Conservation (phyloP, 2,329 filamentous ascomycete genomes). For the Fusarium ambrosium region DNA sequence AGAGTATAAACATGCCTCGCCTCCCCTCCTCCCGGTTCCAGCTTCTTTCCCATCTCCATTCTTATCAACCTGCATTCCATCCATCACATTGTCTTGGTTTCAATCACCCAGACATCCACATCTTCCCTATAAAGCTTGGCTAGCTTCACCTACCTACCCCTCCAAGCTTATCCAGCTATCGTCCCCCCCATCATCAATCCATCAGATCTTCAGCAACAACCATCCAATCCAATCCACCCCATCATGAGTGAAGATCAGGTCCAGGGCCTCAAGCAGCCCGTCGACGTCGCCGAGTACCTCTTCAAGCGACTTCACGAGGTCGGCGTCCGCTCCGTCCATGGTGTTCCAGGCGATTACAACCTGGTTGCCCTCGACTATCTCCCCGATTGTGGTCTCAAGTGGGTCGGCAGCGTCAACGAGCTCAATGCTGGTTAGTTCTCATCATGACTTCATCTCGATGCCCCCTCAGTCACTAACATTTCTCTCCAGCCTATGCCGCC, state of each 20-base stretch:
- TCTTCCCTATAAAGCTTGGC: slow-evolving; percentile 1
- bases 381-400: slow-evolving; percentile 68
- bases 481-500: slow-evolving; percentile 75
- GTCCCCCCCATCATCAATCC: not conserved
- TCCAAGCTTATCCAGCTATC: slow-evolving; percentile 9
- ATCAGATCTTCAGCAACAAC: not conserved
- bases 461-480: slow-evolving; percentile 29
- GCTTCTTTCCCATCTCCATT: slow-evolving; percentile 37
- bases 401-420: slow-evolving; percentile 80
- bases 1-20: slow-evolving; percentile 44
- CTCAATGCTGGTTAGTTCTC: slow-evolving; percentile 73
- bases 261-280: slow-evolving; percentile 60
- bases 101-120: slow-evolving; percentile 26
- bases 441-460: slow-evolving; percentile 29
- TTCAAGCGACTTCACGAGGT: slow-evolving; percentile 74
- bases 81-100: slow-evolving; percentile 39
- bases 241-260: slow-evolving; percentile 45
- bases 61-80: slow-evolving; percentile 35
- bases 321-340: slow-evolving; percentile 75
- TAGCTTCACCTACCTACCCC: slow-evolving; percentile 15
- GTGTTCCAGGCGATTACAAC: slow-evolving; percentile 82
- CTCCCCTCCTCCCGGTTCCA: slow-evolving; percentile 28
- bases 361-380: slow-evolving; percentile 77
- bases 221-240: slow-evolving; percentile 16
- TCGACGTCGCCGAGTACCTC: slow-evolving; percentile 77